Base-by-base conservation (phyloP, 1,139 yeast species). In the Geotrichum candidum region DNA sequence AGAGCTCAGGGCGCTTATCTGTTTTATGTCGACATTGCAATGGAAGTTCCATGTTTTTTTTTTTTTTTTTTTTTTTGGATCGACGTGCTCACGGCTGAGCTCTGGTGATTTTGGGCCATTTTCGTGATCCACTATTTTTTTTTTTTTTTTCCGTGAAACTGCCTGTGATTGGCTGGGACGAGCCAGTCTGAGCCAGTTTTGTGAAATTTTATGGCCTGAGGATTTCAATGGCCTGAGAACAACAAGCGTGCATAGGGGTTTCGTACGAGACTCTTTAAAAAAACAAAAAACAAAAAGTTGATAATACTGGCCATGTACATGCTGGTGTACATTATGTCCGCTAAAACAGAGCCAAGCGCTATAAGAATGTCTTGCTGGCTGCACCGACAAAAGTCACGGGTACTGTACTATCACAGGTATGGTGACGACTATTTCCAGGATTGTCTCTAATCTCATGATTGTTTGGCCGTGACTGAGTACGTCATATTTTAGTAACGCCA, bases 31-130 rank as follows among this genome's bases (percentile, higher is more conserved):
- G 31, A 27, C 31, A 27, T 27, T 27, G 31, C 31, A 27, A 27
- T 27, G 31, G 31, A 18, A 18, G 18, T 18, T 18, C 18, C 18
- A 18, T 27, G 31, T 4, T 27, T 27, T 27, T 27, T 27, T 27
- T 27, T 27, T 27, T 27, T 6, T 27, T 6, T 0, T 3, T 4
- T 6, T 27, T 27, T 27, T 27, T 27, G 31, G 31, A 27, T 27
- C 31, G 31, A 27, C 31, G 31, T 6, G 6, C 31, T 27, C 27
- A 48, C 52, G 52, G 29, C 41, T 35, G 41, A 35, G n/a, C 41
- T 35, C 41, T 35, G 41, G n/a, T 35, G 41, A 76, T 69, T 69
- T 66, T 45, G 73, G 73, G 10, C 41, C n/a, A 6, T 35, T 35
- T 35, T 35, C 41, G 41, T 35, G 41, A 35, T 35, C 41, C 41